phyloP scores from a whole-genome alignment of 345 rosid species.

The Psidium guajava region DNA sequence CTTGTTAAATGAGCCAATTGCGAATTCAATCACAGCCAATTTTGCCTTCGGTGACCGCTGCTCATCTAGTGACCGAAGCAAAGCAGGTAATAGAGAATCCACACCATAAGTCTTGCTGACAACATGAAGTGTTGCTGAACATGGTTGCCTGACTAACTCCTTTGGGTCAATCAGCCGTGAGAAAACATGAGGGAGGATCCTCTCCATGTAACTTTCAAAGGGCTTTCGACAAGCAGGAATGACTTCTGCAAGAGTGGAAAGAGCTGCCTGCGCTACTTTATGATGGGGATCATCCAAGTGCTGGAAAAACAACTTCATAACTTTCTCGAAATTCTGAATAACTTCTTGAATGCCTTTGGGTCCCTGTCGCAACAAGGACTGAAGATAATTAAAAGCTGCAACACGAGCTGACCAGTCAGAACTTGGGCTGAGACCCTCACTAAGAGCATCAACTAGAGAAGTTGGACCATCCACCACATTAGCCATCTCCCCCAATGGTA shows the following conservation, averaged over 20 bases:
- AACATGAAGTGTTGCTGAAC: constrained; percentile 85
- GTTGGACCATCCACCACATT: constrained; percentile 74
- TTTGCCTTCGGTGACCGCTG: constrained; percentile 98
- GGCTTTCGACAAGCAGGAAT: constrained; percentile 95
- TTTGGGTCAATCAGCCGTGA: constrained; percentile 94
- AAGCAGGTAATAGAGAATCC: constrained; percentile 88
- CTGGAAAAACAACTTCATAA: constrained; percentile 96
- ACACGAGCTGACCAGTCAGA: constrained; percentile 99
- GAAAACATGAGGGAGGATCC: constrained; percentile 94
- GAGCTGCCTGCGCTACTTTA: constrained; percentile 99
- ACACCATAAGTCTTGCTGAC: constrained; percentile 85
- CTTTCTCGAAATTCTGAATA: constrained; percentile 87
- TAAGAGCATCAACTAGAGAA: constrained; percentile 77
- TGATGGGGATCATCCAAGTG: constrained; percentile 99
- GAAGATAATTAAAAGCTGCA: constrained; percentile 84
- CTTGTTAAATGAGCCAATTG: constrained; percentile 82
- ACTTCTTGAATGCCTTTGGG: constrained; percentile 93
- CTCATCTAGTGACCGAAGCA: constrained; percentile 96
- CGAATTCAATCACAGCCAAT: constrained; percentile 93
- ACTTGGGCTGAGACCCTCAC: constrained; percentile 80
- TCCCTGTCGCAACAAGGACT: constrained; percentile 84
- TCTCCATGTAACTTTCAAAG: constrained; percentile 95
- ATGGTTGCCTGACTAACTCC: constrained; percentile 93
- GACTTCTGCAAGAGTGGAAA: constrained; percentile 87
- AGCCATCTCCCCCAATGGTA: constrained; percentile 70